Conservation (phyloP, 2,329 filamentous ascomycete species). For the Peltaster fructicola region DNA sequence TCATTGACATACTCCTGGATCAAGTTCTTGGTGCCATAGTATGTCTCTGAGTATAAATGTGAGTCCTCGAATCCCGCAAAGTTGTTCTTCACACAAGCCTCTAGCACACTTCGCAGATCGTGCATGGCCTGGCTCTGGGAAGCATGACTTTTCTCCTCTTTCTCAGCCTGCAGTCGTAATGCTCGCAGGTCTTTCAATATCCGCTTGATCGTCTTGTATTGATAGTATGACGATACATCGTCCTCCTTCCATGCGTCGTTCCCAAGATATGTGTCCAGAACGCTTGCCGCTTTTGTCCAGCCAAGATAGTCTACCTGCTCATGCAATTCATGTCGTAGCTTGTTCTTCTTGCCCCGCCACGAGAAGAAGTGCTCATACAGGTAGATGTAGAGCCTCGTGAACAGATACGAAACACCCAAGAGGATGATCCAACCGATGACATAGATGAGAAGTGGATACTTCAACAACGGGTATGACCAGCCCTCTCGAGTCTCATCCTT, state of each 20-base stretch:
- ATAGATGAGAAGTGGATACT: constrained; percentile 75
- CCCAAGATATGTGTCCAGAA: constrained; percentile 64
- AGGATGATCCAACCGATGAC: constrained; percentile 67
- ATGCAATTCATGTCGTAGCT: constrained; percentile 52
- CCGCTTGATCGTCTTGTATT: constrained; percentile 62
- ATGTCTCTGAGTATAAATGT: constrained; percentile 89
- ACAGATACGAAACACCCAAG: constrained; percentile 55
- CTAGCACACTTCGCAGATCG: constrained; percentile 59
- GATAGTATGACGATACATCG: constrained; percentile 63
- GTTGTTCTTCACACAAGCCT: constrained; percentile 93
- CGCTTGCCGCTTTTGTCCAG: constrained; percentile 65
- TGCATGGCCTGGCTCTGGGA: constrained; percentile 40
- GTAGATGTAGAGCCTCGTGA: constrained; percentile 77
- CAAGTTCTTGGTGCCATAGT: constrained; percentile 90
- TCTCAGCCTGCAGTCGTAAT: constrained; percentile 35
- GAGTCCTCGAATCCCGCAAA: constrained; percentile 92
- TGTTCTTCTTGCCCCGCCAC: constrained; percentile 67
- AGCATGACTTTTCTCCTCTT: constrained; percentile 33
- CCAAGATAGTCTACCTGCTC: constrained; percentile 58
- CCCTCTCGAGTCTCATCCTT: constrained; percentile 92
- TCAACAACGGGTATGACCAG: constrained; percentile 71
- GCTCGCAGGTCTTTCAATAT: constrained; percentile 60
- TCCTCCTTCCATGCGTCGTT: constrained; percentile 66
- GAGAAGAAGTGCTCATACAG: constrained; percentile 81
- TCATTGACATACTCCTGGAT: constrained; percentile 85